Evolutionary conservation across 768 basidiomycete genomes (phyloP).

Genomic region (Asterophora parasitica): DNA sequence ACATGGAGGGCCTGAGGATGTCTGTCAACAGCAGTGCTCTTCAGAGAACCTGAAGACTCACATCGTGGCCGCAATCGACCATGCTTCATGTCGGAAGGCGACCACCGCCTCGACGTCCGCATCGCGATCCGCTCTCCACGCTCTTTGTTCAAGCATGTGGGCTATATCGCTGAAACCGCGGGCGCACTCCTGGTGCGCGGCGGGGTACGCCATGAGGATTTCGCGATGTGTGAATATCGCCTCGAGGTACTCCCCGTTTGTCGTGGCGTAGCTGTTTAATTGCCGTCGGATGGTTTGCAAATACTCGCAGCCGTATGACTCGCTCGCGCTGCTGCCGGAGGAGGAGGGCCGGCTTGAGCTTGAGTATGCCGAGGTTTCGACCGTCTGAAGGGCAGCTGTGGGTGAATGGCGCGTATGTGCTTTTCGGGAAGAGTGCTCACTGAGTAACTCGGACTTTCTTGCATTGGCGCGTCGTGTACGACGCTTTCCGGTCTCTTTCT

Average conservation of each 20-base stretch:
- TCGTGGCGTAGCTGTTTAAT: conserved; percentile 50
- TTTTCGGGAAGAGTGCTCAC: conserved; percentile 22
- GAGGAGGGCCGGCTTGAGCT: conserved; percentile 37
- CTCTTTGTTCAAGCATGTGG: conserved; percentile 52
- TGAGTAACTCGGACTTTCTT: conserved; percentile 40
- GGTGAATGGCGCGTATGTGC: background rate
- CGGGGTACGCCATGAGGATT: conserved; percentile 56
- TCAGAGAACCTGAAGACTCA: conserved; percentile 16
- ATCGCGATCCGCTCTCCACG: conserved; percentile 68
- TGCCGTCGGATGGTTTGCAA: conserved; percentile 56
- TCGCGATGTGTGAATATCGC: conserved; percentile 75
- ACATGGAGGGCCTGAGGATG: conserved; percentile 7
- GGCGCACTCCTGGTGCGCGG: conserved; percentile 60
- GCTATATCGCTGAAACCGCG: conserved; percentile 64
- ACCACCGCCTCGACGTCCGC: conserved; percentile 65
- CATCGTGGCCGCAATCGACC: conserved; percentile 44
- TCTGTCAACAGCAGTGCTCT: background rate
- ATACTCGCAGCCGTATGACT: conserved; percentile 53
- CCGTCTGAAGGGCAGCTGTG: conserved; percentile 29
- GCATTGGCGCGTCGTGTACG: conserved; percentile 39
- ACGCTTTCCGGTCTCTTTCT: conserved; percentile 40
- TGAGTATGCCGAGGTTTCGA: conserved; percentile 39
- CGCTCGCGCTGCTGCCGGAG: conserved; percentile 28
- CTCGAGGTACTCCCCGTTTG: conserved; percentile 74
- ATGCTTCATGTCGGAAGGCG: conserved; percentile 67